Conservation (phyloP, 345 rosid species). For the Limnanthes douglasii region DNA sequence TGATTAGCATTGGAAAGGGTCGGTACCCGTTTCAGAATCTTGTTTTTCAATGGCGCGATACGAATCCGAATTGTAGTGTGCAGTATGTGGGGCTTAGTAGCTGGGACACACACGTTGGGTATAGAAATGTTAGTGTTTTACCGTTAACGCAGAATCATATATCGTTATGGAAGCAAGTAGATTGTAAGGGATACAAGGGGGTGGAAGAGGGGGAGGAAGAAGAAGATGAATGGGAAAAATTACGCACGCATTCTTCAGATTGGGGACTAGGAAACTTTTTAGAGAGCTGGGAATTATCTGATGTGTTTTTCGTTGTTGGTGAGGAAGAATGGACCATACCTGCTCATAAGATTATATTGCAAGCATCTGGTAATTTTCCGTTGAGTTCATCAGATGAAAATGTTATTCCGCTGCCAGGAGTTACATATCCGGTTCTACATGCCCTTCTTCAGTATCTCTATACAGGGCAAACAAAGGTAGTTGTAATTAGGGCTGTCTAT, state of each 20-base stretch:
- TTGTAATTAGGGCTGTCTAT: too few relatives aligned
- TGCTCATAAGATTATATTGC: conserved; percentile 79
- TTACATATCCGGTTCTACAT: conserved; percentile 42
- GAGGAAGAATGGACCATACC: conserved; percentile 52
- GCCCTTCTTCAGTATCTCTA: conserved; percentile 77
- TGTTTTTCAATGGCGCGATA: conserved; percentile 80
- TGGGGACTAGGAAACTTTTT: conserved; percentile 83
- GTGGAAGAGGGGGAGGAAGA: conserved; percentile 34
- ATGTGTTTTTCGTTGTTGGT: conserved; percentile 56
- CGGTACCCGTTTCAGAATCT: conserved; percentile 94
- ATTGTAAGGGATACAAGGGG: conserved; percentile 27
- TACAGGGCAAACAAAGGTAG: conserved; percentile 66
- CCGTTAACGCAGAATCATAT: conserved; percentile 71
- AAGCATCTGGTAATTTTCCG: conserved; percentile 60
- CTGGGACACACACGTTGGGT: conserved; percentile 97
- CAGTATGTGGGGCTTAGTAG: conserved; percentile 85
- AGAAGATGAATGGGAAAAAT: conserved; percentile 22
- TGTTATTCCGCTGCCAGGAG: conserved; percentile 34
- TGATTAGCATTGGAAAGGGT: conserved; percentile 80
- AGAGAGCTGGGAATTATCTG: conserved; percentile 76
- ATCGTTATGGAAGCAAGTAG: conserved; percentile 80
- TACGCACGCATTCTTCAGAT: conserved; percentile 22
- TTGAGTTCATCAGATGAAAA: conserved; percentile 25
- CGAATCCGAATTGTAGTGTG: conserved; percentile 66
- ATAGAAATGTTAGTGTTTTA: conserved; percentile 80